Evolutionary conservation across 805 yeast species (phyloP).

Genomic region (Cyberlindnera euphorbiiphila): DNA sequence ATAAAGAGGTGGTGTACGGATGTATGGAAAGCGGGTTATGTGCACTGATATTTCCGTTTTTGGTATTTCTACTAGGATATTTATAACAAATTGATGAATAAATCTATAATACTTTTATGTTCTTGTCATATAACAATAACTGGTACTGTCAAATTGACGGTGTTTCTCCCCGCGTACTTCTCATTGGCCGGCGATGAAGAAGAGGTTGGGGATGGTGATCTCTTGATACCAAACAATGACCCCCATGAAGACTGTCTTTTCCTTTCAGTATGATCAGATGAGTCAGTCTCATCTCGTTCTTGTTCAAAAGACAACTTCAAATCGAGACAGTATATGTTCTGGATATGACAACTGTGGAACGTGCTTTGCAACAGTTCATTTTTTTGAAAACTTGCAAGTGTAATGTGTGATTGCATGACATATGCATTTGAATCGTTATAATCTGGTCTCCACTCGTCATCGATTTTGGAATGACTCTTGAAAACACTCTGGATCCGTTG

Average conservation of each 20-base stretch:
- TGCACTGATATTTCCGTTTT: no score
- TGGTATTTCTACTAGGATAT: no score
- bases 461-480: neutral
- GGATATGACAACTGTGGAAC: slow-evolving; percentile 23
- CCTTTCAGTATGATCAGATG: no score
- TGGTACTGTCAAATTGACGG: slow-evolving; percentile 5
- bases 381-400: slow-evolving; percentile 9
- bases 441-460: slow-evolving; percentile 20
- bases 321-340: slow-evolving; percentile 19
- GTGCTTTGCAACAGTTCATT: slow-evolving; percentile 15
- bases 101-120: no score
- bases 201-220: neutral
- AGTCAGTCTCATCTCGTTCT: neutral
- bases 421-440: slow-evolving; percentile 10
- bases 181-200: no score
- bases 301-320: slow-evolving; percentile 11
- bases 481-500: slow-evolving; percentile 15
- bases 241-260: slow-evolving; percentile 3
- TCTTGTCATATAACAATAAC: slow-evolving; percentile 1
- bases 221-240: slow-evolving; percentile 2
- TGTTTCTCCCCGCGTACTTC: slow-evolving; percentile 1
- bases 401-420: slow-evolving; percentile 7
- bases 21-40: no score
- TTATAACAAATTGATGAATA: no score
- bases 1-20: no score